These are phyloP conservation scores for Platanthera zijinensis DNA, from an alignment of 106 monocot species.

Conservation along the genomic window DNA sequence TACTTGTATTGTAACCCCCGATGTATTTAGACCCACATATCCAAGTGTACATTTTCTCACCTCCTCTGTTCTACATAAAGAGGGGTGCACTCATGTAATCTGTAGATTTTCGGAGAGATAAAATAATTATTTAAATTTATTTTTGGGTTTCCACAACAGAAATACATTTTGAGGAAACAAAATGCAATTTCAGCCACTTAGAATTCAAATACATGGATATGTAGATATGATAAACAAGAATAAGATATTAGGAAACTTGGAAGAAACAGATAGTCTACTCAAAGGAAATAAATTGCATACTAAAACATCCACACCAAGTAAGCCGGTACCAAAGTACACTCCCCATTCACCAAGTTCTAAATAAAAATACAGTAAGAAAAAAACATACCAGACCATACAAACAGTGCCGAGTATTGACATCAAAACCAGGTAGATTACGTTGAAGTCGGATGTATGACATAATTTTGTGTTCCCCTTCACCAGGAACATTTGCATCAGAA, in stretches of 20 bases:
- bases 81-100: too few species aligned
- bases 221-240: neutral
- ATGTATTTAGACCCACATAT: too few species aligned
- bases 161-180: neutral
- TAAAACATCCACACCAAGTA: neutral
- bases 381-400: conserved; percentile 87
- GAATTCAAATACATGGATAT: neutral
- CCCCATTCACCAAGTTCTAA: neutral
- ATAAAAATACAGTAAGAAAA: neutral
- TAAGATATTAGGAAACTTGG: neutral
- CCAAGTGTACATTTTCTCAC: too few species aligned
- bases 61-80: too few species aligned
- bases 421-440: conserved; percentile 77
- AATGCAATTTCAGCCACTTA: neutral
- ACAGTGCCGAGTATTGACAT: conserved; percentile 91
- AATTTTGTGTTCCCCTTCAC: conserved; percentile 99
- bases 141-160: neutral
- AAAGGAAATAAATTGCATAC: neutral
- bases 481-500: conserved; percentile 99
- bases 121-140: too few species aligned
- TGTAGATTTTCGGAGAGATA: too few species aligned
- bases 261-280: neutral
- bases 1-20: too few species aligned
- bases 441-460: conserved; percentile 95
- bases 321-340: neutral